Conservation (phyloP, 2,329 filamentous ascomycete species). For the Pseudofabraea citricarpa region DNA sequence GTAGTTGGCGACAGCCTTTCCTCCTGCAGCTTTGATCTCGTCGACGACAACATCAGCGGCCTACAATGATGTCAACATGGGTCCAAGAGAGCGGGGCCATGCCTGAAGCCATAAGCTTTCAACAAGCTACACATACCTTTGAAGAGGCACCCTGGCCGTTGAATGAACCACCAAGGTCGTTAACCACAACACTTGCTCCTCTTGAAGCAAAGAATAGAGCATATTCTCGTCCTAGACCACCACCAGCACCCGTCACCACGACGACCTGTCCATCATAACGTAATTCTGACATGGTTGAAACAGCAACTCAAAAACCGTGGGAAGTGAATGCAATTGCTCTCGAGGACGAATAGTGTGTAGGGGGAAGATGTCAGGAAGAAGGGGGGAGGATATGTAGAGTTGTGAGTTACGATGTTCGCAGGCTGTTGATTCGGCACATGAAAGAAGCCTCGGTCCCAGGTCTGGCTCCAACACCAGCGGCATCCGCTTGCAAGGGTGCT, state of each 20-base stretch:
- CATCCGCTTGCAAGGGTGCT: too few relatives aligned
- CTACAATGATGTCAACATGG: too few relatives aligned
- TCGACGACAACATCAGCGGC: slow-evolving; percentile 79
- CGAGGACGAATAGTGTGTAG: background rate
- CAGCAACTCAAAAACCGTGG: background rate
- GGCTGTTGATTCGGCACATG: too few relatives aligned
- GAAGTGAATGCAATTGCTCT: background rate
- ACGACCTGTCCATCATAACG: slow-evolving; percentile 86
- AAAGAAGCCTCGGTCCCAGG: too few relatives aligned
- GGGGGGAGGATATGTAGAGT: too few relatives aligned
- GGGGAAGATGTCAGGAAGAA: too few relatives aligned
- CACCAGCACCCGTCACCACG: slow-evolving; percentile 82
- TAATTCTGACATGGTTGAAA: slow-evolving; percentile 54
- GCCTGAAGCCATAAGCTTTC: too few relatives aligned
- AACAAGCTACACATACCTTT: too few relatives aligned
- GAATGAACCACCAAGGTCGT: slow-evolving; percentile 89
- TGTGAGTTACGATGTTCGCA: too few relatives aligned
- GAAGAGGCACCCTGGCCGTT: slow-evolving; percentile 85
- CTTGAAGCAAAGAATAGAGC: slow-evolving; percentile 83
- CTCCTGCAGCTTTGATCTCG: slow-evolving; percentile 80
- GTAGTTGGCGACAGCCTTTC: slow-evolving; percentile 97
- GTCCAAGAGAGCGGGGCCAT: too few relatives aligned
- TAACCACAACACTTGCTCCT: slow-evolving; percentile 92
- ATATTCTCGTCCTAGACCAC: slow-evolving; percentile 78
- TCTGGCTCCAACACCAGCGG: too few relatives aligned